phyloP scores from a whole-genome alignment of 257 asterid genomes.

The Nemophila menziesii region DNA sequence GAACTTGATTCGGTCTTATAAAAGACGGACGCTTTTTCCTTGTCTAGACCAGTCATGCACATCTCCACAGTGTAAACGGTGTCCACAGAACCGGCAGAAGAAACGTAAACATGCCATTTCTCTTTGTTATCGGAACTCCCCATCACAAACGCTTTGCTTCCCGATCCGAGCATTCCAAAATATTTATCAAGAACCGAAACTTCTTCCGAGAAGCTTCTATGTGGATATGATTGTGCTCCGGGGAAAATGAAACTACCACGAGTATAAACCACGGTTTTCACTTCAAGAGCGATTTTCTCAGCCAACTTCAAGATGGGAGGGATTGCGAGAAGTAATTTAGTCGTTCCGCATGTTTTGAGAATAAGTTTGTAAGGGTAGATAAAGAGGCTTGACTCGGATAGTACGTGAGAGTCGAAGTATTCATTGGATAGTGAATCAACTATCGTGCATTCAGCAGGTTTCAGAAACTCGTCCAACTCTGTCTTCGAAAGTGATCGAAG shows the following conservation, averaged over 20 bases:
- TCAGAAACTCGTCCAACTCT: slow-evolving; percentile 58
- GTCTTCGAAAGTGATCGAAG: slow-evolving; percentile 50
- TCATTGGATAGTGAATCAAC: slow-evolving; percentile 55
- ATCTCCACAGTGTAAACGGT: slow-evolving; percentile 65
- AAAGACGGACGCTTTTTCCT: slow-evolving; percentile 56
- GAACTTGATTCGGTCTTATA: slow-evolving; percentile 43
- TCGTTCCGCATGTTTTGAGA: slow-evolving; percentile 80
- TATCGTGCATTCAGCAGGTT: slow-evolving; percentile 86
- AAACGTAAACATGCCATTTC: slow-evolving; percentile 73
- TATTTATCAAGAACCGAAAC: slow-evolving; percentile 51
- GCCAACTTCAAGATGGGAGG: slow-evolving; percentile 66
- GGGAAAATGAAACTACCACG: slow-evolving; percentile 86
- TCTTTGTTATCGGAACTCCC: slow-evolving; percentile 30
- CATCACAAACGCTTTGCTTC: slow-evolving; percentile 58
- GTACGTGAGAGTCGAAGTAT: slow-evolving; percentile 61
- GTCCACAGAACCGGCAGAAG: slow-evolving; percentile 30
- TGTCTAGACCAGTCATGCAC: slow-evolving; percentile 81
- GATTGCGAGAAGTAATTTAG: slow-evolving; percentile 56
- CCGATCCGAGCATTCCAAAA: slow-evolving; percentile 50
- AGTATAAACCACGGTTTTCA: slow-evolving; percentile 45
- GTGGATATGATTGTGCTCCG: slow-evolving; percentile 69
- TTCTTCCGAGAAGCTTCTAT: slow-evolving; percentile 69
- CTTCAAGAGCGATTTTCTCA: slow-evolving; percentile 33
- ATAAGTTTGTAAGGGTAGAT: slow-evolving; percentile 58
- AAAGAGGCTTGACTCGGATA: slow-evolving; percentile 82